A percentile compares a stretch with the other conserved stretches of the same genome.
Evolutionary conservation across 2,329 filamentous ascomycete genomes (phyloP).

Genomic region (Chrysoporthe deuterocubensis): DNA sequence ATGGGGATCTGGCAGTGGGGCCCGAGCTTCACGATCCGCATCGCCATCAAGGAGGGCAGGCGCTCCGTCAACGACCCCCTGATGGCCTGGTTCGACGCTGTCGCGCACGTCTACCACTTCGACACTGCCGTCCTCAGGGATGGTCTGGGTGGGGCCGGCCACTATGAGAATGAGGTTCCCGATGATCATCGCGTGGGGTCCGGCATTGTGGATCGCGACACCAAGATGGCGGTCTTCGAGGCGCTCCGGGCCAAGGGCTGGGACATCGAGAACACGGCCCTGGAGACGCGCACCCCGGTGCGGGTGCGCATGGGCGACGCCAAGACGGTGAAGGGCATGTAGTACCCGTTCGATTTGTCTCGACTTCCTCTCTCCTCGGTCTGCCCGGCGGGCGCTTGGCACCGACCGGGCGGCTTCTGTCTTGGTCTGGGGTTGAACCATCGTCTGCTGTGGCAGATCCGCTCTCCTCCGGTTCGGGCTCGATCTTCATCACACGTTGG

Average conservation of each 20-base stretch:
- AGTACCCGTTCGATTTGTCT: slow-evolving; percentile 15
- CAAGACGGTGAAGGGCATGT: slow-evolving; percentile 35
- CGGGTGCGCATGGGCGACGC: slow-evolving; percentile 43
- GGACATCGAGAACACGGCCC: slow-evolving; percentile 65
- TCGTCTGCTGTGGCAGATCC: not conserved
- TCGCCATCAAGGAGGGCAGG: slow-evolving; percentile 63
- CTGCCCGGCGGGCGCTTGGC: not conserved
- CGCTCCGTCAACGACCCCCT: slow-evolving; percentile 36
- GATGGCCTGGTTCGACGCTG: slow-evolving; percentile 45
- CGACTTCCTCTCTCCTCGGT: not conserved
- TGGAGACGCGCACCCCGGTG: slow-evolving; percentile 66
- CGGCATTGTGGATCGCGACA: slow-evolving; percentile 45
- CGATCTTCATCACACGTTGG: not conserved
- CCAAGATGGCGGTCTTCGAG: slow-evolving; percentile 40
- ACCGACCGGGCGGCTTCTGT: not conserved
- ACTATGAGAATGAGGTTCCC: slow-evolving; percentile 43
- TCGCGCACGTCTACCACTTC: slow-evolving; percentile 47
- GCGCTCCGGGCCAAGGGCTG: slow-evolving; percentile 59
- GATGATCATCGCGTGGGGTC: slow-evolving; percentile 37
- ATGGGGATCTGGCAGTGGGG: slow-evolving; percentile 57
- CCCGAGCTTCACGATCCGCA: slow-evolving; percentile 55
- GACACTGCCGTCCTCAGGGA: slow-evolving; percentile 41
- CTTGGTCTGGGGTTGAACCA: not conserved
- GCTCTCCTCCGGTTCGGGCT: not conserved
- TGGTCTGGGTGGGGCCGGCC: slow-evolving; percentile 37